phyloP scores from a whole-genome alignment of 106 monocot species.

The Allium sativum region DNA sequence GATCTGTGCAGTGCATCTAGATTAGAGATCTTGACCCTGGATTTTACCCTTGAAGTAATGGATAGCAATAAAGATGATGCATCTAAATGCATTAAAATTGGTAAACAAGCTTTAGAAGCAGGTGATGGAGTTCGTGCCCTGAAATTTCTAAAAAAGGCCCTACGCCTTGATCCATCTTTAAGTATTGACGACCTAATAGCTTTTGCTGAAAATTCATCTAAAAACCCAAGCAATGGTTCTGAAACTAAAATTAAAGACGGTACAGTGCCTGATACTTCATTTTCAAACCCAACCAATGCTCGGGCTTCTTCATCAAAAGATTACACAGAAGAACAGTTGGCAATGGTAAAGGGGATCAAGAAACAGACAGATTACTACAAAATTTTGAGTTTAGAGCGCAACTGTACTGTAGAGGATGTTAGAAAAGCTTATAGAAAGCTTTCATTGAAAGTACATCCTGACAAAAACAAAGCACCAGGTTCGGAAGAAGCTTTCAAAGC shows the following conservation, averaged over 20 bases:
- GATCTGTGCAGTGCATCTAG: neutral
- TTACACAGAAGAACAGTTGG: constrained; percentile 85
- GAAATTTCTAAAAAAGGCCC: constrained; percentile 76
- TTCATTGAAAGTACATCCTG: constrained; percentile 91
- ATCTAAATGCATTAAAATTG: constrained; percentile 64
- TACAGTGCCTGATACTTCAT: neutral
- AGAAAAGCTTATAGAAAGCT: constrained; percentile 83
- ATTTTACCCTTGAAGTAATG: constrained; percentile 22
- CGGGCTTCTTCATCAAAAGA: constrained; percentile 13
- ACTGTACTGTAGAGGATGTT: constrained; percentile 83
- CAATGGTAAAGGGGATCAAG: constrained; percentile 68
- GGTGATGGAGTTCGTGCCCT: constrained; percentile 65
- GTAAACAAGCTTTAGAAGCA: constrained; percentile 49
- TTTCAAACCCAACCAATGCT: constrained; percentile 14
- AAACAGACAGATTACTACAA: constrained; percentile 83
- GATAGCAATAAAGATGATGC: constrained; percentile 98
- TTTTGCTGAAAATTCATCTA: constrained; percentile 39
- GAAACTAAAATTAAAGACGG: constrained; percentile 2
- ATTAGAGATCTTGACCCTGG: neutral
- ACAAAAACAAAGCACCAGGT: constrained; percentile 92
- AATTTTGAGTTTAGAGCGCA: constrained; percentile 62
- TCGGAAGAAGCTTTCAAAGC: constrained; percentile 93
- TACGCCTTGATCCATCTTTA: constrained; percentile 78
- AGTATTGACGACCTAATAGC: constrained; percentile 63
- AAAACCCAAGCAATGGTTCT: neutral